Evolutionary conservation across 1,284 basidiomycete genomes (phyloP), one percentile per base, ranked within the genome.

Genomic region (Anthracocystis walkeri): DNA sequence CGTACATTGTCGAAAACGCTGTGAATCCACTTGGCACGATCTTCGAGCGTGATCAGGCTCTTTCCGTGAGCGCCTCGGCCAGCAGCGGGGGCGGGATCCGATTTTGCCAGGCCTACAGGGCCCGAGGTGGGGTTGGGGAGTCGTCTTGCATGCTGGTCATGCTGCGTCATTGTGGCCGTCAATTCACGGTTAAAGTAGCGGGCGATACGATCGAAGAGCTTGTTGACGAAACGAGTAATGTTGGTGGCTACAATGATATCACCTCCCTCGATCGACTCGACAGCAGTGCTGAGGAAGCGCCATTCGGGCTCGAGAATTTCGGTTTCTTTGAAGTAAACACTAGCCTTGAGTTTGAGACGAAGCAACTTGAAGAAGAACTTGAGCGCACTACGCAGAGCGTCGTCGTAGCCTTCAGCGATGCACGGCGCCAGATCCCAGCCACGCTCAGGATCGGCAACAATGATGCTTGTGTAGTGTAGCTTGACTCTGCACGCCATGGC

Each of bases 311-410:
- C 97, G 33, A 99, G 89, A 25, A 98, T 91, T 83, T 99, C 97
- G 0, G 95, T 97, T 87, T 99, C 96, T 82, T 97, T 96, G 87
- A 97, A 97, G 86, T 96, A 93, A 57, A 95, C 92, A n/a, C 92
- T 93, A 71, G 92, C 93, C 86, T 96, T 96, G 58, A 99, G 89
- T 85, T 97, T 97, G 91, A 92, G 94, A 79, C 97, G 93, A 31
- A 99, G 90, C 35, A 99, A 88, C 82, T 90, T 92, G 89, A 99
- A 99, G 87, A 99, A 97, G 85, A 92, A 92, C 10, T 90, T 89
- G 75, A 99, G 88, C 10, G 94, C 93, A 74, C 95, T 92, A 63
- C 97, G 87, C 59, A 99, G 91, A 2, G 93, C 93, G 23, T 89
- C 87, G 84, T 99, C 95, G 86, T 98, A 99, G 76, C 94, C 92